These are phyloP conservation scores for Ogataea paraovalis DNA, from an alignment of 805 yeast species.

Conservation along the genomic window DNA sequence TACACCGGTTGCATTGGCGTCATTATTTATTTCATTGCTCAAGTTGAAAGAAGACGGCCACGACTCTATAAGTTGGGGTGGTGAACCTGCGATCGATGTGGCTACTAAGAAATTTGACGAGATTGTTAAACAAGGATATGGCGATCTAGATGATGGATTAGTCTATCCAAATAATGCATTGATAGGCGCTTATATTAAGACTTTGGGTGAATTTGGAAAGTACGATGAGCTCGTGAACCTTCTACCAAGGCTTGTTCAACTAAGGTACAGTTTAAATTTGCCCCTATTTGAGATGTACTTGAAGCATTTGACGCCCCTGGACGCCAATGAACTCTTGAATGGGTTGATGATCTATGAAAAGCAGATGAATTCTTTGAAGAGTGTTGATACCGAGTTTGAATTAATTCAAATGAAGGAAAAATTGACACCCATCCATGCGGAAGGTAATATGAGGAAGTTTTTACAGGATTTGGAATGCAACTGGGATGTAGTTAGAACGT, in stretches of 20 bases:
- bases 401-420: slow-evolving; percentile 14
- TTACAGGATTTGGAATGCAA: slow-evolving; percentile 21
- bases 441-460: slow-evolving; percentile 23
- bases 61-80: background rate
- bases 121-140: slow-evolving; percentile 33
- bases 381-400: slow-evolving; percentile 24
- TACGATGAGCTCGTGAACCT: slow-evolving; percentile 52
- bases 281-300: slow-evolving; percentile 20
- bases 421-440: slow-evolving; percentile 4
- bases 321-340: slow-evolving; percentile 18
- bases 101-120: slow-evolving; percentile 54
- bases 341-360: slow-evolving; percentile 20
- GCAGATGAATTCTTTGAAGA: slow-evolving; percentile 9
- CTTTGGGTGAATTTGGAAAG: slow-evolving; percentile 46
- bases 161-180: slow-evolving; percentile 43
- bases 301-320: slow-evolving; percentile 15
- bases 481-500: slow-evolving; percentile 29
- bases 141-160: slow-evolving; percentile 28
- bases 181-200: slow-evolving; percentile 49
- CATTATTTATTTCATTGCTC: slow-evolving; percentile 48
- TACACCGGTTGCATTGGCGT: slow-evolving; percentile 31
- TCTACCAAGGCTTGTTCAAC: slow-evolving; percentile 48
- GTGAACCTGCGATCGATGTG: slow-evolving; percentile 47
- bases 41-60: slow-evolving; percentile 18
- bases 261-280: slow-evolving; percentile 28